Base-by-base conservation (phyloP, 352 stramenopile genomes). In the Globisporangium radiosum region DNA sequence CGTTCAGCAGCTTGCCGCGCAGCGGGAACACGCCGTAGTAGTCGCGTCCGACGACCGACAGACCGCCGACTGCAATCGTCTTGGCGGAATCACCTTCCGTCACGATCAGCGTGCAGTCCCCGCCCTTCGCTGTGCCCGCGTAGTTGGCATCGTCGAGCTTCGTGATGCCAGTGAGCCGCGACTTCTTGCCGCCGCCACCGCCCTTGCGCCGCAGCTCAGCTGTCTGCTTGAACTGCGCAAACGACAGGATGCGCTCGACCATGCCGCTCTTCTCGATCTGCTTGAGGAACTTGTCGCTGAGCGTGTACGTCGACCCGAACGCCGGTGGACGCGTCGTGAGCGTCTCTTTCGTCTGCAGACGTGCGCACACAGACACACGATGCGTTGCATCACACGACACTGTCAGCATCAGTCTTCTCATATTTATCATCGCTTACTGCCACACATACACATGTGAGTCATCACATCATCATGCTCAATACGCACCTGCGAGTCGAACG, bases 71-170 rank as follows among this genome's bases (percentile, higher is more conserved):
- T 17, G 97, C 96, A 17, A 99, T 75, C 9, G 95, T 97, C 72
- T 99, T 99, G 56, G 97, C 97, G 15, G 96, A 99, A 74, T 99
- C 97, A 70, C 97, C 97, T 84, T 99, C 97, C 3, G 97, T 99
- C 15, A 99, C 70, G 63, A 99, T 99, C n/a, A 99, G 68, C 4
- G 97, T 99, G 67, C 97, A 99, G 37, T 97, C 65, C 54, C 88
- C 75, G 36, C 77, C 81, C 52, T 95, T 90, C 17, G 92, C 82
- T 13, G 78, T 94, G 40, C 97, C 97, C 38, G 97, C 97, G 45
- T 92, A 70, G 69, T 99, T 98, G 0, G 97, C 97, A 70, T 99
- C 97, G 60, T 99, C 97, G 4, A 99, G 78, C 70, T 99, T 99
- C 1, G 95, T 83, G 47, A 99, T 93, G 70, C 87, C 90, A 0